phyloP scores from a whole-genome alignment of 2,329 filamentous ascomycete genomes.

The Aureobasidium sp. region DNA sequence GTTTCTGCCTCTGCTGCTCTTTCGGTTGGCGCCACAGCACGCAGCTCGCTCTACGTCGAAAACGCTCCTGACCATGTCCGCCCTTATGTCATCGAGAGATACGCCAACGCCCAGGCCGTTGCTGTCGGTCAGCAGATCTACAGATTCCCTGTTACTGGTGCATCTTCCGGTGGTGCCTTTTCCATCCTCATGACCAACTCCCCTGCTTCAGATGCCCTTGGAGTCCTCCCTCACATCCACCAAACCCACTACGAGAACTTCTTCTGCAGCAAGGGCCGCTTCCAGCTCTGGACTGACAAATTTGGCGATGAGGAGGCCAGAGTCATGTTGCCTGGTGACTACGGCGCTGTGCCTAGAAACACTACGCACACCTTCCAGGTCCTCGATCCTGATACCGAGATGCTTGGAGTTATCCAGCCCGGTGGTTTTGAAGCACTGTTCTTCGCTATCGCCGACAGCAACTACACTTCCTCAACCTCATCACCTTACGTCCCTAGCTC shows the following conservation, averaged over 20 bases:
- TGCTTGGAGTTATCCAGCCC: conserved; percentile 40
- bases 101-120: conserved; percentile 29
- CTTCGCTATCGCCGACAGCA: conserved; percentile 32
- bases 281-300: conserved; percentile 39
- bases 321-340: conserved; percentile 39
- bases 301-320: conserved; percentile 29
- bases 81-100: conserved; percentile 32
- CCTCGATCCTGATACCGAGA: conserved; percentile 41
- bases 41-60: conserved; percentile 3
- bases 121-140: conserved; percentile 33
- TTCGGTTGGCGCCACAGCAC: not conserved
- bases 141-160: conserved; percentile 39
- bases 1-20: not conserved
- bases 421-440: conserved; percentile 40
- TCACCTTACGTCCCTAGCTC: conserved; percentile 33
- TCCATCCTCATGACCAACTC: conserved; percentile 38
- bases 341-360: conserved; percentile 33
- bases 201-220: conserved; percentile 30
- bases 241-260: conserved; percentile 42
- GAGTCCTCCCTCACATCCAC: conserved; percentile 40
- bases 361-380: conserved; percentile 45
- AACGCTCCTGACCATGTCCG: conserved; percentile 28
- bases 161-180: conserved; percentile 40
- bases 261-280: conserved; percentile 39
- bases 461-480: conserved; percentile 30